These are phyloP conservation scores for Nicotiana knightiana DNA, from an alignment of 257 asterid species.

Conservation along the genomic window DNA sequence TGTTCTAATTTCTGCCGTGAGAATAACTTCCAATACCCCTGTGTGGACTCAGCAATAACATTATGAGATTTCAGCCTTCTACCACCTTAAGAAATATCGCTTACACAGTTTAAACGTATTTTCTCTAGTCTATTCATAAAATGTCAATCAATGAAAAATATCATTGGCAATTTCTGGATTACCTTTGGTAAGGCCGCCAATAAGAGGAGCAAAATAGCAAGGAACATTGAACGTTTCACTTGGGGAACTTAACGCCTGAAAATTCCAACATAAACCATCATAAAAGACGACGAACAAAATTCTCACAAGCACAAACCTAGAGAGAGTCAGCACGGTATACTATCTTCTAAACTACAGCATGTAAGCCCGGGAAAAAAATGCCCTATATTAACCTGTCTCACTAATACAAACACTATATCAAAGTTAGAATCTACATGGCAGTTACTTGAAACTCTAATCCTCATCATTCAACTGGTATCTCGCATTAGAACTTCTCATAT, in stretches of 20 bases:
- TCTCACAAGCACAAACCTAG: background rate
- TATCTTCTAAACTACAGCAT: background rate
- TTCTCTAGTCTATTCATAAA: background rate
- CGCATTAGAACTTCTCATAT: background rate
- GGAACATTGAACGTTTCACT: slow-evolving; percentile 43
- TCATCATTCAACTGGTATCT: background rate
- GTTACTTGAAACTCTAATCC: background rate
- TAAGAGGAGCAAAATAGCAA: slow-evolving; percentile 53
- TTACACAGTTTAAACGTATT: slow-evolving; percentile 1
- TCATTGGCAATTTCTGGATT: slow-evolving; percentile 2
- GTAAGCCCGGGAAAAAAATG: background rate
- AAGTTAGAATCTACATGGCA: background rate
- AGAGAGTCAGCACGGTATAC: background rate
- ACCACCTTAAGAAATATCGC: background rate
- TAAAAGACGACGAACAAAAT: background rate
- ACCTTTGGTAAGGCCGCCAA: slow-evolving; percentile 71
- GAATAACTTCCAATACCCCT: background rate
- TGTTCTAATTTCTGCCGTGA: background rate
- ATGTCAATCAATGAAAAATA: background rate
- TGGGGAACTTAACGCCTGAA: slow-evolving; percentile 76
- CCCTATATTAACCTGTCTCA: background rate
- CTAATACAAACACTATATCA: background rate
- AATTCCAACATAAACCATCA: slow-evolving; percentile 13
- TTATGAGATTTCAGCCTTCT: background rate
- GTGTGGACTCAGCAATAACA: background rate